These are phyloP conservation scores for Triglochin maritima DNA, from an alignment of 106 monocot species.

Conservation along the genomic window DNA sequence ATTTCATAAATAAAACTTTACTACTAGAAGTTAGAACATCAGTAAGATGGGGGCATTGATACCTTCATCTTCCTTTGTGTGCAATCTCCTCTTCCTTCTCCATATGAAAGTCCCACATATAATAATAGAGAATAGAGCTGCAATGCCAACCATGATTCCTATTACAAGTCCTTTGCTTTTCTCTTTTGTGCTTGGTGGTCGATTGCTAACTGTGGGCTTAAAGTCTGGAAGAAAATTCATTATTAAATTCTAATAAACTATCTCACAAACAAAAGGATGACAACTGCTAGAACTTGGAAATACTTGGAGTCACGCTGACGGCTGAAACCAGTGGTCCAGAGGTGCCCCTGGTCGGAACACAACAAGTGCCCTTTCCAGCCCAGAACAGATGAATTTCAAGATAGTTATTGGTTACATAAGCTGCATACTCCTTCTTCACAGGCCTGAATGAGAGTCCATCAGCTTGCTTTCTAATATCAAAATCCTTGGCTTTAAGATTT, in stretches of 20 bases:
- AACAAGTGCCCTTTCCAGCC: slow-evolving; percentile 19
- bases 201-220: slow-evolving; percentile 10
- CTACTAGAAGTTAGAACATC: background rate
- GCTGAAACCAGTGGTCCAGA: slow-evolving; percentile 6
- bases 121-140: slow-evolving; percentile 1
- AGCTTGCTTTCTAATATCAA: slow-evolving; percentile 9
- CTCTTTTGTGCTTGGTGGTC: background rate
- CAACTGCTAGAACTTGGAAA: too few species aligned
- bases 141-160: background rate
- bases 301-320: slow-evolving; percentile 9
- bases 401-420: slow-evolving; percentile 2
- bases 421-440: background rate
- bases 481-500: slow-evolving; percentile 2
- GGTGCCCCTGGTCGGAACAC: slow-evolving; percentile 4
- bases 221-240: slow-evolving; percentile 4
- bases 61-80: slow-evolving; percentile 1
- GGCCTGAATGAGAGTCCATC: slow-evolving; percentile 2
- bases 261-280: too few species aligned
- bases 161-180: background rate
- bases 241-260: background rate
- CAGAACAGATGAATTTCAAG: slow-evolving; percentile 15
- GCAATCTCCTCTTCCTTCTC: slow-evolving; percentile 3
- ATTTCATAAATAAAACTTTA: background rate
- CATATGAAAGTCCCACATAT: slow-evolving; percentile 3
- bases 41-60: background rate